Evolutionary conservation across 805 yeast species (phyloP).

Genomic region (Grigorovia yakushimaensis): DNA sequence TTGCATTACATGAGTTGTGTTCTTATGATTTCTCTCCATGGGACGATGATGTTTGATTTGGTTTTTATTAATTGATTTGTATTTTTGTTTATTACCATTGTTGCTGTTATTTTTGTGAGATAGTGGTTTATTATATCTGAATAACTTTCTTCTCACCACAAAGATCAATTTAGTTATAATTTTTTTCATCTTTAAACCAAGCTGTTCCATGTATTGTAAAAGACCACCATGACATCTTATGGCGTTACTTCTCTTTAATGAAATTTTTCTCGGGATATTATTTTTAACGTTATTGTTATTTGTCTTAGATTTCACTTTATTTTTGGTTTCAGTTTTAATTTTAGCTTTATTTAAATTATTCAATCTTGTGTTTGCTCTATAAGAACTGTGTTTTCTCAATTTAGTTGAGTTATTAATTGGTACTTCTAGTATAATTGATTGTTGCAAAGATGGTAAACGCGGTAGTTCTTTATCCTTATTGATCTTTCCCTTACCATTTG

Average conservation of each 20-base stretch:
- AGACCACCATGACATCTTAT: constrained; percentile 33
- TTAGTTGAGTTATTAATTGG: constrained; percentile 2
- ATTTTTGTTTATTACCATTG: background rate
- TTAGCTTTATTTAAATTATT: background rate
- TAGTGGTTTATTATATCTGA: constrained; percentile 8
- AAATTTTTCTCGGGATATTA: constrained; percentile 1
- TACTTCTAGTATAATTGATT: background rate
- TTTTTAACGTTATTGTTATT: background rate
- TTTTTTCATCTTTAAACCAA: constrained; percentile 21
- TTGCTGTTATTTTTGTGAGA: background rate
- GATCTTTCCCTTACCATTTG: background rate
- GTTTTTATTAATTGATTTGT: background rate
- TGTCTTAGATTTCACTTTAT: background rate
- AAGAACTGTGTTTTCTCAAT: background rate
- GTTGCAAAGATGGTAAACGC: background rate
- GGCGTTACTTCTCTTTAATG: constrained; percentile 25
- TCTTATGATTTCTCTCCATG: background rate
- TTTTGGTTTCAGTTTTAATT: background rate
- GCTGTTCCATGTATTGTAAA: constrained; percentile 22
- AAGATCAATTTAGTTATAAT: constrained; percentile 16
- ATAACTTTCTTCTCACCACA: constrained; percentile 19
- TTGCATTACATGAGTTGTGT: constrained; percentile 21
- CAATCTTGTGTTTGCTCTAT: background rate
- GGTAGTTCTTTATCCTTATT: background rate
- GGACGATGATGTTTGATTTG: background rate